Percentiles rank a stretch among this genome's conserved stretches.
These are phyloP conservation scores for Akanthomyces uredinophilus DNA, from an alignment of 2,329 filamentous ascomycete species.

Conservation along the genomic window DNA sequence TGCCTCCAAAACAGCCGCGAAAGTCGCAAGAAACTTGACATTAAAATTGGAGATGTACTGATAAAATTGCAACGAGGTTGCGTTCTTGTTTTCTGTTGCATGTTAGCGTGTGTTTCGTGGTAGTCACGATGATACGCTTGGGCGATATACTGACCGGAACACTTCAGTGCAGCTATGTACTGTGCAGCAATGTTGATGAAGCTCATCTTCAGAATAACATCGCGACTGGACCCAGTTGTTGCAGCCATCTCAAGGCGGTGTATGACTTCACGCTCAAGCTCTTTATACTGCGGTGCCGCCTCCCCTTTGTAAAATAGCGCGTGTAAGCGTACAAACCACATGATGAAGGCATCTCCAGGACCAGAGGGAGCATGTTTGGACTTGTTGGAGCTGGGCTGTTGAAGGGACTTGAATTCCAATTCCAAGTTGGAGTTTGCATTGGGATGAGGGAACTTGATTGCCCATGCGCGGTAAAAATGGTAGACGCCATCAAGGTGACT, in stretches of 20 bases:
- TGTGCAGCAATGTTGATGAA: conserved; percentile 85
- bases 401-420: conserved; percentile 63
- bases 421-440: conserved; percentile 72
- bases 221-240: conserved; percentile 60
- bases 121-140: neutral
- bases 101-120: conserved; percentile 16
- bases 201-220: conserved; percentile 69
- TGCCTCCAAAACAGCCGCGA: conserved; percentile 66
- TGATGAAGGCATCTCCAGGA: conserved; percentile 59
- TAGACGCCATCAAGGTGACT: conserved; percentile 84
- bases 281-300: conserved; percentile 67
- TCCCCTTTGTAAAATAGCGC: conserved; percentile 76
- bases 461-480: conserved; percentile 79
- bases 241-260: conserved; percentile 69
- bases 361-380: conserved; percentile 35
- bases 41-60: conserved; percentile 73
- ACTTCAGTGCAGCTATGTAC: conserved; percentile 51
- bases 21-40: conserved; percentile 65
- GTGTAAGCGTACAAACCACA: conserved; percentile 83
- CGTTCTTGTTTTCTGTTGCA: conserved; percentile 40
- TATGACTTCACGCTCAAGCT: conserved; percentile 81
- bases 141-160: conserved; percentile 27
- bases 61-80: conserved; percentile 42
- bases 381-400: conserved; percentile 32
- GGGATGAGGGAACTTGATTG: conserved; percentile 68